Evolutionary conservation across 805 yeast genomes (phyloP), one percentile per base, ranked within the genome.

Genomic region (Zygoascus tannicola): DNA sequence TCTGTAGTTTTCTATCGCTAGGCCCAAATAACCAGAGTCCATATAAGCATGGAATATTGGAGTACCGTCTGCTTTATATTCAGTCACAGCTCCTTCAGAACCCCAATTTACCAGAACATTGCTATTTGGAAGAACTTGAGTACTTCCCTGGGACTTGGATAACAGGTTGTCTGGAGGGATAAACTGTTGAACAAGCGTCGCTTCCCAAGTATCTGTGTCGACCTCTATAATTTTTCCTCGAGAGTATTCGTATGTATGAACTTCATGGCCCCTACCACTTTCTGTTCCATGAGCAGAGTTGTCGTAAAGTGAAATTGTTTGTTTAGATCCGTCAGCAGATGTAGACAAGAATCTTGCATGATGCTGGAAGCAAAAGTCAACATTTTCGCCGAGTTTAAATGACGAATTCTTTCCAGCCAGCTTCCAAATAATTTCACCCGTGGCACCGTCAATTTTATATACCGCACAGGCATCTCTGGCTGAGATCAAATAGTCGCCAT

Each of bases 51-150:
- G 43, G 46, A 45, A 45, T 4, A 45, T 43, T 14, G 46, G 22
- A 16, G 35, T 34, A 5, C 49, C 49, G 16, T 43, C 28, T 18
- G 47, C 33, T 12, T 21, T 32, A 21, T 43, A 43, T 18, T 45
- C 49, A 4, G 46, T 45, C 8, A 45, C 37, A 3, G 43, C 43
- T 4, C 49, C 49, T 32, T 44, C 43, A 30, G 42, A 42, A 2
- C 49, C 49, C 49, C 49, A 45, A 41, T 43, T 43, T 22, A 45
- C 43, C 8, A 45, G 19, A 2, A 43, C 49, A 21, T 45, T 45
- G 7, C 40, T 44, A 33, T 45, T 44, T 20, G 46, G 43, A 10
- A 45, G 34, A 3, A 45, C 43, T 19, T 45, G 49, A 15, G 43
- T 43, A 22, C 43, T 43, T 7, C 49, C 49, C 37, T 43, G 45